Evolutionary conservation across 495 filamentous ascomycete species (phyloP).

Genomic region (Venustampulla echinocandica): DNA sequence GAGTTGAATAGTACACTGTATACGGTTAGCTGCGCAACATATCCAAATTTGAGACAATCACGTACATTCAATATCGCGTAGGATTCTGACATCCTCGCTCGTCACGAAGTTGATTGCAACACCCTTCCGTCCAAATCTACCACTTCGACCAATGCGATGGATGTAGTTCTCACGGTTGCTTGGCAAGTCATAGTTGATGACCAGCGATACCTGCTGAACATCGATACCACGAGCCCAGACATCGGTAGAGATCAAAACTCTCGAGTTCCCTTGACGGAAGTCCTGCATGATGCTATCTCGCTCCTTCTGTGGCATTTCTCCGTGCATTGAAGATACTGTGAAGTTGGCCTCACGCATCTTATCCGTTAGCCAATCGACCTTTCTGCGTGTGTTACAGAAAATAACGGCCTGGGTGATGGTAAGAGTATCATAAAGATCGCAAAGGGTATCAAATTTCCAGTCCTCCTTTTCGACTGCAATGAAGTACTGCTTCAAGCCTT

Average conservation of each 20-base stretch:
- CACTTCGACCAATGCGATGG: slow-evolving; percentile 91
- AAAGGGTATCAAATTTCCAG: slow-evolving; percentile 99
- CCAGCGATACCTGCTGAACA: slow-evolving; percentile 97
- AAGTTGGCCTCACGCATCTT: slow-evolving; percentile 98
- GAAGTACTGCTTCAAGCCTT: slow-evolving; percentile 98
- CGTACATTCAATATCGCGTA: slow-evolving; percentile 88
- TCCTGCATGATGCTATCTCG: slow-evolving; percentile 99
- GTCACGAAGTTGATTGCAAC: slow-evolving; percentile 99
- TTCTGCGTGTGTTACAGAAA: slow-evolving; percentile 98
- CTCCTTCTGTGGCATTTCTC: slow-evolving; percentile 97
- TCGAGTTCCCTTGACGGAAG: slow-evolving; percentile 90
- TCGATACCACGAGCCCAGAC: slow-evolving; percentile 98
- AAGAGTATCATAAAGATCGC: slow-evolving; percentile 96
- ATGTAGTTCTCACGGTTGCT: slow-evolving; percentile 99
- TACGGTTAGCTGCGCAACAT: slow-evolving; percentile 27
- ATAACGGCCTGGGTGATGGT: slow-evolving; percentile 99
- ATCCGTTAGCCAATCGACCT: slow-evolving; percentile 99
- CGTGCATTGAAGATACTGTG: slow-evolving; percentile 97
- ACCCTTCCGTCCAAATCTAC: slow-evolving; percentile 95
- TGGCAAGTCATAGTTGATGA: slow-evolving; percentile 98
- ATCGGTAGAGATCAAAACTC: slow-evolving; percentile 97
- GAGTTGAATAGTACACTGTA: slow-evolving; percentile 85
- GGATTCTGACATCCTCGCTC: slow-evolving; percentile 91
- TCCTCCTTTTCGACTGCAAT: slow-evolving; percentile 99
- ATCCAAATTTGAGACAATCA: slow-evolving; percentile 13